Evolutionary conservation across 129 eudicot species (phyloP), one percentile per base, ranked within the genome.

Genomic region (Tagetes erecta): DNA sequence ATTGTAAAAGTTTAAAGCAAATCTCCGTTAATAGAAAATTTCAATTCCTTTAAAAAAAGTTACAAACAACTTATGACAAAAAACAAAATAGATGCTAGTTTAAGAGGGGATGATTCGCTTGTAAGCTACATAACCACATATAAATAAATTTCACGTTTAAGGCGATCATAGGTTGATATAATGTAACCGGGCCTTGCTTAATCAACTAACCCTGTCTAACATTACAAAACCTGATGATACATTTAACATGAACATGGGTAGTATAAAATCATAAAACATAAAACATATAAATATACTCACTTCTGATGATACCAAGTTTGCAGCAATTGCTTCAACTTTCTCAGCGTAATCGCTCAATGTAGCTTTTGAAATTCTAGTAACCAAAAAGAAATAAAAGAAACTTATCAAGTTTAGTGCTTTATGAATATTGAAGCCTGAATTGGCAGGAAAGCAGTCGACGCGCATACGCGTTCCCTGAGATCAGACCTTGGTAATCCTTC

Each of bases 311-410:
- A 75, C 91, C 81, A 90, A 76, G 45, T 78, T 85, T 44, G 96
- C 83, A 67, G 98, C 98, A 68, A 94, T 72, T 36, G 93, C 88
- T 88, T 94, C 96, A 73, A 94, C 83, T 82, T 88, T 90, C 82
- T 86, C 89, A 53, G 97, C 81, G 73, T 90, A 94, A 44, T 94
- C 97, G 77, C 83, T 85, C 79, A 88, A 75, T 14, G 83, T 83
- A 37, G 85, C 91, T 81, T 94, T 94, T 20, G 97, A 94, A 64
- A 90, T 58, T 83, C 97, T 90, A 68, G 1, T 8, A 57, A 34
- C 70, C 52, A 38, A 42, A 71, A 64, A 6, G n/a, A 59, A 50
- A 31, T 20, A 44, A 74, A 20, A 6, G 14, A 11, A 64, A 5
- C 27, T 42, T 65, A 66, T 45, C 70, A 76, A 55, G n/a, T 27